A percentile compares a stretch with the other conserved stretches of the same genome.
phyloP scores from a whole-genome alignment of 225 moss, liverwort and hornwort species.

The Marchantia paleacea region DNA sequence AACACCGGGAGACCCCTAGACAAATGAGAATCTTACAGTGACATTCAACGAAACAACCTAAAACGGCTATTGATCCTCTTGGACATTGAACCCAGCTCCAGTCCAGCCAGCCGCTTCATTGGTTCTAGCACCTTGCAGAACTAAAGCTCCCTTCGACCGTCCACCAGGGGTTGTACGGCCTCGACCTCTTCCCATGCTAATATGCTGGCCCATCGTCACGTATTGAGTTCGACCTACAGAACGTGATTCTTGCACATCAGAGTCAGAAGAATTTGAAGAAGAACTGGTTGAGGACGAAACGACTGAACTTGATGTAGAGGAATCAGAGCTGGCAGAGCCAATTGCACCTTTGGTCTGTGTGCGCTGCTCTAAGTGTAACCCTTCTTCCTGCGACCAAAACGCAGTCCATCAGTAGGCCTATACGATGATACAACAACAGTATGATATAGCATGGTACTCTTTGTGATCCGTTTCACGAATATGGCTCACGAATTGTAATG shows the following conservation, averaged over 20 bases:
- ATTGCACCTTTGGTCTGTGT: slow-evolving; percentile 24
- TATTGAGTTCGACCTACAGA: slow-evolving; percentile 51
- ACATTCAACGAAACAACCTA: not conserved
- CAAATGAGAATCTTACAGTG: not conserved
- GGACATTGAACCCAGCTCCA: slow-evolving; percentile 83
- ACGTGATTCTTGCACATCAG: slow-evolving; percentile 44
- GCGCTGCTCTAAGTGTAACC: not conserved
- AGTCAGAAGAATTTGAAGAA: slow-evolving; percentile 24
- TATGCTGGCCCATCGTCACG: slow-evolving; percentile 50
- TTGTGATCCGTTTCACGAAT: not conserved
- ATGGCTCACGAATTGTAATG: not conserved
- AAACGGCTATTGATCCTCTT: slow-evolving; percentile 19
- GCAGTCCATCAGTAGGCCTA: not conserved
- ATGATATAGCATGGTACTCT: not conserved
- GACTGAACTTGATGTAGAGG: slow-evolving; percentile 30
- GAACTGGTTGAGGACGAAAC: slow-evolving; percentile 24
- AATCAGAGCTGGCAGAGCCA: slow-evolving; percentile 43
- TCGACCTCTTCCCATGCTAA: slow-evolving; percentile 58
- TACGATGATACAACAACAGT: not conserved
- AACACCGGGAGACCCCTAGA: not conserved
- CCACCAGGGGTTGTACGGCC: slow-evolving; percentile 51
- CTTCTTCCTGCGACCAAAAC: slow-evolving; percentile 2
- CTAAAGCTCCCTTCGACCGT: slow-evolving; percentile 53
- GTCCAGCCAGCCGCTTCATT: slow-evolving; percentile 73
- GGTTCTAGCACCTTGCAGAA: slow-evolving; percentile 61